phyloP scores from a whole-genome alignment of 2,329 filamentous ascomycete genomes.

The Simplicillium aogashimaense region DNA sequence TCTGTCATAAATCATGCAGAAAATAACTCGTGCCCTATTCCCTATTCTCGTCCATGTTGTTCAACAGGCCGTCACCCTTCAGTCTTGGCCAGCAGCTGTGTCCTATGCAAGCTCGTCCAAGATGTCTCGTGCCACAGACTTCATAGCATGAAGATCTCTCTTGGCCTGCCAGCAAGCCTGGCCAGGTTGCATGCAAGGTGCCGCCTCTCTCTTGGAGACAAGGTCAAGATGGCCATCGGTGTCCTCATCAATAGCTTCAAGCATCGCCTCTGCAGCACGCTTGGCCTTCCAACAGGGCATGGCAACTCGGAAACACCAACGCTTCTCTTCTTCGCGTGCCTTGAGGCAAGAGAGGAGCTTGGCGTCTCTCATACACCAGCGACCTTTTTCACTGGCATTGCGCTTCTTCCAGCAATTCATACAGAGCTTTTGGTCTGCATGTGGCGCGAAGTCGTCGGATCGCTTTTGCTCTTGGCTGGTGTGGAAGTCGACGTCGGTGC shows the following conservation, averaged over 20 bases:
- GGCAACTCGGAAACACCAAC: slow-evolving; percentile 22
- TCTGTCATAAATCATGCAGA: too few species aligned
- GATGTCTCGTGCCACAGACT: slow-evolving; percentile 16
- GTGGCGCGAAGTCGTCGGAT: too few species aligned
- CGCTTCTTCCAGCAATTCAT: too few species aligned
- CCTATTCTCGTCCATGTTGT: too few species aligned
- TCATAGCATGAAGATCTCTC: slow-evolving; percentile 19
- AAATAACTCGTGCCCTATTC: too few species aligned
- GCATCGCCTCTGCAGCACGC: slow-evolving; percentile 25
- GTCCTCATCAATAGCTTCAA: slow-evolving; percentile 19
- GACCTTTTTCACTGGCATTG: background rate
- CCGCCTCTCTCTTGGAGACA: slow-evolving; percentile 11
- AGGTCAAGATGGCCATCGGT: slow-evolving; percentile 10
- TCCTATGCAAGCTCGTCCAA: slow-evolving; percentile 6
- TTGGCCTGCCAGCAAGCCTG: slow-evolving; percentile 28
- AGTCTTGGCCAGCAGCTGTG: too few species aligned
- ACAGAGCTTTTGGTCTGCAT: too few species aligned
- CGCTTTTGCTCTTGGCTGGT: too few species aligned
- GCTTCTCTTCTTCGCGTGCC: slow-evolving; percentile 1
- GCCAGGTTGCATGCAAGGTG: slow-evolving; percentile 15
- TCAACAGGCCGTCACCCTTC: too few species aligned
- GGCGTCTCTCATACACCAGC: slow-evolving; percentile 1
- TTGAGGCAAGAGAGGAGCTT: slow-evolving; percentile 3
- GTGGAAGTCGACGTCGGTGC: too few species aligned
- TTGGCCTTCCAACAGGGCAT: slow-evolving; percentile 30